Evolutionary conservation across 805 yeast genomes (phyloP), one percentile per base, ranked within the genome.

Genomic region (Ogataea philodendri): DNA sequence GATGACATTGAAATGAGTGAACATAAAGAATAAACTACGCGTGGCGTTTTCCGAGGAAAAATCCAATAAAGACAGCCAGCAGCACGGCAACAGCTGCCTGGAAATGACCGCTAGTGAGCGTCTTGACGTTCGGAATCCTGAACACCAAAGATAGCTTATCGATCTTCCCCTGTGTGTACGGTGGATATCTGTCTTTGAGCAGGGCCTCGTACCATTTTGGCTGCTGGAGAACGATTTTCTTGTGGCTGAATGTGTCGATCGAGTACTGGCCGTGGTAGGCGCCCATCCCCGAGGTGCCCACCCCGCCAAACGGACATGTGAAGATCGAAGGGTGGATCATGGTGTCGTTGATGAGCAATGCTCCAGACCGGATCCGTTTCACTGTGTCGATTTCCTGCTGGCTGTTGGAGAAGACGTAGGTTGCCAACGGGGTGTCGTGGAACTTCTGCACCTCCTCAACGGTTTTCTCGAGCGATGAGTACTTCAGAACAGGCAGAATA

Each of bases 231-330:
- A 79, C 66, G 0, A 88, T 73, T 50, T 95, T 72, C 54, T 74
- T 75, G 57, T 85, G 95, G 2, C 87, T 73, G 54, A 89, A 89
- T n/a, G 83, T 67, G 28, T 78, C 74, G 44, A 78, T 70, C 7
- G 88, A 81, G 55, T 63, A 69, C 43, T 60, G 62, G 3, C 96
- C 96, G 55, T 88, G 96, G 61, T 87, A 88, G 21, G 71, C 63
- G 8, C 97, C 97, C 39, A 67, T 65, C 1, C 97, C 97, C 0
- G 96, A 85, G 10, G 56, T 56, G 9, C 97, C 96, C 37, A 89
- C 64, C 15, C 97, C 97, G 21, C 97, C 97, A 61, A 89, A 90
- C 16, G 97, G 97, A 3, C 85, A 75, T 31, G 70, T 40, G 35
- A 32, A 37, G 29, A 83, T 68, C 1, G 77, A 89, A 26, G 76